Conservation (phyloP, 768 basidiomycete genomes). For the Pleurotus pulmonarius region DNA sequence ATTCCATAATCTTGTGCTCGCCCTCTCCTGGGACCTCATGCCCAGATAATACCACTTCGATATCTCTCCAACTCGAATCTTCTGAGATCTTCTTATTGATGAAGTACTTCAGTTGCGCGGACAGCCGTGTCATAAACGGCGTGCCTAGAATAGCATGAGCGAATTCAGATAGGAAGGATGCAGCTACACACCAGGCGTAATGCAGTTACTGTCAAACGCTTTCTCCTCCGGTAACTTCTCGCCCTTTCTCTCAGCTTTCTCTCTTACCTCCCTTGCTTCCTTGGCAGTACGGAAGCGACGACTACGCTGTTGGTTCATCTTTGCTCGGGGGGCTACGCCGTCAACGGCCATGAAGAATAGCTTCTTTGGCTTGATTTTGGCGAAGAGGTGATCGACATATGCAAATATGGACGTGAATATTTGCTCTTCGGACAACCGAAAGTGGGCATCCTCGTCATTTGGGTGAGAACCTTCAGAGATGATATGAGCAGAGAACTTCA, state of each 20-base stretch:
- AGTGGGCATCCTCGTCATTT: slow-evolving; percentile 94
- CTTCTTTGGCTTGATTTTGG: slow-evolving; percentile 96
- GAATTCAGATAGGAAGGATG: not conserved
- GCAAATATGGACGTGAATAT: slow-evolving; percentile 97
- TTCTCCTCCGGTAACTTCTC: slow-evolving; percentile 91
- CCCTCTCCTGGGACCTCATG: slow-evolving; percentile 99
- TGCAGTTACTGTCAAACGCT: slow-evolving; percentile 98
- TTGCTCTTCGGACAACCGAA: slow-evolving; percentile 92
- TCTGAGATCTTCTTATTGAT: slow-evolving; percentile 98
- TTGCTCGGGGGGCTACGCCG: slow-evolving; percentile 94
- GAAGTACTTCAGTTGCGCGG: slow-evolving; percentile 91
- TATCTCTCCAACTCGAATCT: slow-evolving; percentile 91
- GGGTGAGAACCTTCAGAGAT: slow-evolving; percentile 75
- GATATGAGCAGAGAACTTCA: not conserved
- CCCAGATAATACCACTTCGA: slow-evolving; percentile 91
- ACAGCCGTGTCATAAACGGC: slow-evolving; percentile 92
- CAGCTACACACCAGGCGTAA: slow-evolving; percentile 79
- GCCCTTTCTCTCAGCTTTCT: slow-evolving; percentile 85
- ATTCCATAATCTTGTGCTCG: slow-evolving; percentile 99
- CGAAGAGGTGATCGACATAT: slow-evolving; percentile 95
- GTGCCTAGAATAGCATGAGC: slow-evolving; percentile 55
- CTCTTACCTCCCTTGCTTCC: slow-evolving; percentile 82
- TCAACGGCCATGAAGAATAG: slow-evolving; percentile 99
- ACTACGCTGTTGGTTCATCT: slow-evolving; percentile 98
- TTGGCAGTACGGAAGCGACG: slow-evolving; percentile 92